phyloP scores from a whole-genome alignment of 495 filamentous ascomycete genomes.

The Barbatosphaeria neglecta region DNA sequence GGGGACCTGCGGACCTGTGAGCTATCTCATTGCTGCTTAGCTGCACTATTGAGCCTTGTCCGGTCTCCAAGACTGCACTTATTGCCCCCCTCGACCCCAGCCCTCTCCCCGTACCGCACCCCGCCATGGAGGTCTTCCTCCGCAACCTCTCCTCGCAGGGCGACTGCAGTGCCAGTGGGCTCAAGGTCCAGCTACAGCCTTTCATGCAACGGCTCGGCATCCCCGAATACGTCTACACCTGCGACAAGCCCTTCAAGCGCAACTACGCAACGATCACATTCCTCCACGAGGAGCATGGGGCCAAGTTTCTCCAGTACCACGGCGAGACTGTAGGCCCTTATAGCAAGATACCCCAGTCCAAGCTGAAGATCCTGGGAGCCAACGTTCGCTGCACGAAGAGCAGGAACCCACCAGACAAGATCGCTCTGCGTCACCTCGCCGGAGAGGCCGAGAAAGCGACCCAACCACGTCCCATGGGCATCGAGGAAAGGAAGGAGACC shows the following conservation, averaged over 20 bases:
- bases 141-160: conserved; percentile 18
- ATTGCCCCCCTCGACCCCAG: too few relatives aligned
- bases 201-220: conserved; percentile 20
- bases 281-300: conserved; percentile 20
- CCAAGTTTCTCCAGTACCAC: conserved; percentile 21
- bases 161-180: not conserved
- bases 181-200: conserved; percentile 15
- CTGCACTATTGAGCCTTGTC: too few relatives aligned
- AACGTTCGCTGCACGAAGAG: conserved; percentile 32
- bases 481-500: conserved; percentile 1
- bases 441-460: conserved; percentile 19
- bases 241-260: conserved; percentile 18
- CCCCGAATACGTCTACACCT: conserved; percentile 14
- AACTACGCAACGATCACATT: conserved; percentile 21
- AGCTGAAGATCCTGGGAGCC: conserved; percentile 24
- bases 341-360: not conserved
- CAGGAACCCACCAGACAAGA: conserved; percentile 21
- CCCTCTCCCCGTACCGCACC: not conserved
- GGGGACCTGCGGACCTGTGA: too few relatives aligned
- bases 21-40: too few relatives aligned
- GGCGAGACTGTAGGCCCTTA: conserved; percentile 2
- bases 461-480: not conserved
- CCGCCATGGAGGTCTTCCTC: conserved; percentile 31
- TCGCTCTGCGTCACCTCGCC: conserved; percentile 25
- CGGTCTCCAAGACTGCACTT: too few relatives aligned